phyloP scores from a whole-genome alignment of 805 yeast genomes.

The Saccharomycopsis fibuligera region DNA sequence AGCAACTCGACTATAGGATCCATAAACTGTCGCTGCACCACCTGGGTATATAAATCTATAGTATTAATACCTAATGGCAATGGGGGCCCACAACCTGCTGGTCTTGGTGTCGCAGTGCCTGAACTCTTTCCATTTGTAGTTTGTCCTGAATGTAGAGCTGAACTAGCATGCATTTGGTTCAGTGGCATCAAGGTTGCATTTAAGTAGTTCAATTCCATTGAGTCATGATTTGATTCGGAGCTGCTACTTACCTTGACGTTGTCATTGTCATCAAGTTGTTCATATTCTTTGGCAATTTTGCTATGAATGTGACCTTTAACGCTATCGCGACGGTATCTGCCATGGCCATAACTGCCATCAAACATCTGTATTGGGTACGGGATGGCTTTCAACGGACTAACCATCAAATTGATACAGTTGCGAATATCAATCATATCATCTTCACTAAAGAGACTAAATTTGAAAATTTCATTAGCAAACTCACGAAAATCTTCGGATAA shows the following conservation, averaged over 20 bases:
- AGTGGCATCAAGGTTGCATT: too few species aligned
- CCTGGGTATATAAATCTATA: conserved; percentile 26
- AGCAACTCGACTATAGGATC: conserved; percentile 26
- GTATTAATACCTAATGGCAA: conserved; percentile 3
- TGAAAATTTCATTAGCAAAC: conserved; percentile 33
- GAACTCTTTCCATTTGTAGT: too few species aligned
- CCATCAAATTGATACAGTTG: conserved; percentile 36
- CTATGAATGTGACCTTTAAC: too few species aligned
- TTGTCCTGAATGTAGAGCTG: too few species aligned
- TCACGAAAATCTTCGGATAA: conserved; percentile 39
- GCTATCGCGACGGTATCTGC: too few species aligned
- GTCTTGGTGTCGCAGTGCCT: conserved; percentile 31
- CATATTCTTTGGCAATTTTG: too few species aligned
- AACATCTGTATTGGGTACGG: conserved; percentile 29
- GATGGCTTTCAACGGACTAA: conserved; percentile 36
- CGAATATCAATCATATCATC: conserved; percentile 32
- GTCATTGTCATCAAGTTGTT: too few species aligned
- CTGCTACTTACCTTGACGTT: too few species aligned
- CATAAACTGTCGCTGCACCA: conserved; percentile 31
- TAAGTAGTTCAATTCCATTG: too few species aligned
- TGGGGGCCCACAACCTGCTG: conserved; percentile 23
- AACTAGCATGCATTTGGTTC: too few species aligned
- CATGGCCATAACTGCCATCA: conserved; percentile 5
- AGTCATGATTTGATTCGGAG: too few species aligned
- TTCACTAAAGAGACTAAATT: conserved; percentile 31